Base-by-base conservation (phyloP, 257 asterid species). In the Linderniella brevidens region DNA sequence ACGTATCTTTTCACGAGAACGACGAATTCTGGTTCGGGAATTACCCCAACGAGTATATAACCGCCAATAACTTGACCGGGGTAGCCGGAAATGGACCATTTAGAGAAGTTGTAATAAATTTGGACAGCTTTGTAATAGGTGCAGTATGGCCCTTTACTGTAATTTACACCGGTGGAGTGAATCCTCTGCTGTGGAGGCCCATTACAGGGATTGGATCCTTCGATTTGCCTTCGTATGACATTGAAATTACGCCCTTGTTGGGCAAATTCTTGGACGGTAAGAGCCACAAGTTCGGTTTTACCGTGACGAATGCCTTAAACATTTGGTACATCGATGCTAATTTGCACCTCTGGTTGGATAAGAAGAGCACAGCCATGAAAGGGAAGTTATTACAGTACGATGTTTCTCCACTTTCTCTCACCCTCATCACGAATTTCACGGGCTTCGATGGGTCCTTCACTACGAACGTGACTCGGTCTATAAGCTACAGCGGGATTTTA, bases 281-380 rank as follows among this genome's bases (percentile, higher is more conserved):
- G 45, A 48, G 53, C 19, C 96, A 81, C 54, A 39, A 48, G 19
- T 54, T 86, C 6, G 58, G 61, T 3, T 81, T 85, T 14, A 46
- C 73, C 4, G 93, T 78, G 25, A 70, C 80, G 0, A 76, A 74
- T 44, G 96, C 86, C 17, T 64, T 81, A 44, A 81, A 72, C 43
- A 88, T 74, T 1, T 86, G 96, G 96, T 86, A 62, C 11, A 43
- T 85, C 18, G 80, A 85, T 53, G 93, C 96, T 9, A 86, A 86
- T 72, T 56, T 81, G 72, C 96, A 86, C 52, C 73, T 86, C 35
- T 86, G 92, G 92, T 42, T 86, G 60, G 96, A 82, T 32, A 41
- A 41, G 35, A 65, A 63, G 60, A 65, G 70, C 13, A 57, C 17
- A 15, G 72, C 48, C 46, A 74, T 78, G 6, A 58, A 49, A 40